Evolutionary conservation across 257 asterid genomes (phyloP), one percentile per base, ranked within the genome.

Genomic region (Fraxinus americana): DNA sequence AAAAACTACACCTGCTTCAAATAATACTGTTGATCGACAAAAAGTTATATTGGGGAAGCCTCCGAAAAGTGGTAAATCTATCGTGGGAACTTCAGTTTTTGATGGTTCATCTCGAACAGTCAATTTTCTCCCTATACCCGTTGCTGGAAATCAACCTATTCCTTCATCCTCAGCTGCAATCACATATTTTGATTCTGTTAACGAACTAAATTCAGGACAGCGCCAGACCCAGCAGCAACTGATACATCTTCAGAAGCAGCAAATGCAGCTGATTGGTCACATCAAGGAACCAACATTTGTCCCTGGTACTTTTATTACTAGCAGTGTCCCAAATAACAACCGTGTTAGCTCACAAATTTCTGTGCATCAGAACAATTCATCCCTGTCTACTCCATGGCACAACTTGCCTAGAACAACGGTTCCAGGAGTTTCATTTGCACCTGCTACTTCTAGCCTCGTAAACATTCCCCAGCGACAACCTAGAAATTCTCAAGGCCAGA

Each of bases 241-340:
- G 74, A 73, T 75, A 38, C 91, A 75, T 79, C 77, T 77, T 66
- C 86, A 81, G 70, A 82, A 81, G 73, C 85, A 82, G 41, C 90
- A 85, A 77, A 74, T 77, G 81, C 88, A 75, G 65, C 71, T 76
- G 67, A 34, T 75, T 12, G 85, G 86, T 66, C 84, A 82, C 71
- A 75, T 66, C 0, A 77, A 77, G 76, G 77, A 71, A 2, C 75
- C 87, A 72, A 52, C 67, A 25, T 59, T 19, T 72, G 45, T 76
- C n/a, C 73, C 72, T 61, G 78, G 83, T 45, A 70, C 86, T 75
- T 78, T 76, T 61, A 32, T n/a, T 25, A 27, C 67, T 25, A 65
- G 77, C 69, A 79, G 48, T 41, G 17, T 35, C 70, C 69, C 82
- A 4, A 76, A 78, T 23, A 74, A 36, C 54, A 77, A 38, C 76